A percentile compares a stretch with the other conserved stretches of the same genome.
Conservation (phyloP, 2,329 filamentous ascomycete species). For the Aspergillus carbonarius region DNA sequence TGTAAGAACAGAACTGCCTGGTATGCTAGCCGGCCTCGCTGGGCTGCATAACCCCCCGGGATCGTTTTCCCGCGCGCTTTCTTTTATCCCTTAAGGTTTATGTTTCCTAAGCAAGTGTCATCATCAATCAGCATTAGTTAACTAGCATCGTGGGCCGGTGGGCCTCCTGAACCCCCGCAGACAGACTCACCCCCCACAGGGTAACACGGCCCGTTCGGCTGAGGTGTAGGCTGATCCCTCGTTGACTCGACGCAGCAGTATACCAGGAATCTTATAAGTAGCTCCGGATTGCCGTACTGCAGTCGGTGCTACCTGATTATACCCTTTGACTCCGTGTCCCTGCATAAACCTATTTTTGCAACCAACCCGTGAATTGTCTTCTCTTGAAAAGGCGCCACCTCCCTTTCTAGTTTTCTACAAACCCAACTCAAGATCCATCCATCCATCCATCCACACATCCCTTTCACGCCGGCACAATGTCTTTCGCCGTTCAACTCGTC, state of each 20-base stretch:
- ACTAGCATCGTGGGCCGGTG: neutral
- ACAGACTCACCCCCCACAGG: conserved; percentile 9
- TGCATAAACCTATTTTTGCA: neutral
- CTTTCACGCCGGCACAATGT: conserved; percentile 9
- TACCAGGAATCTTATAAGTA: neutral
- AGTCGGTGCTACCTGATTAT: neutral
- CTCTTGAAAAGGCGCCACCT: neutral
- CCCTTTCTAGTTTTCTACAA: neutral
- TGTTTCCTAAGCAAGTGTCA: neutral
- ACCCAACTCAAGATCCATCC: neutral
- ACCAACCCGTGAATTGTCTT: neutral
- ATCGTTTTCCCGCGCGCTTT: conserved; percentile 8
- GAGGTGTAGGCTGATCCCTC: conserved; percentile 3
- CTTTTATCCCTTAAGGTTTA: conserved; percentile 5
- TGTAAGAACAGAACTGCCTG: neutral
- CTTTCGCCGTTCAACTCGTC: conserved; percentile 25
- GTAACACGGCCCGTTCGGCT: conserved; percentile 8
- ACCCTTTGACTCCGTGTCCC: neutral
- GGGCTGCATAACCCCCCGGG: neutral
- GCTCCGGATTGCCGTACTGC: neutral
- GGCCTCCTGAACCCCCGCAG: conserved; percentile 11
- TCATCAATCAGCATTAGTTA: neutral
- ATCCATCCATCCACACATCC: neutral
- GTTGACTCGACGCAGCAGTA: neutral
- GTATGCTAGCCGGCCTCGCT: conserved; percentile 1